Conservation (phyloP, 768 basidiomycete species). For the Mycena albidolilacea region DNA sequence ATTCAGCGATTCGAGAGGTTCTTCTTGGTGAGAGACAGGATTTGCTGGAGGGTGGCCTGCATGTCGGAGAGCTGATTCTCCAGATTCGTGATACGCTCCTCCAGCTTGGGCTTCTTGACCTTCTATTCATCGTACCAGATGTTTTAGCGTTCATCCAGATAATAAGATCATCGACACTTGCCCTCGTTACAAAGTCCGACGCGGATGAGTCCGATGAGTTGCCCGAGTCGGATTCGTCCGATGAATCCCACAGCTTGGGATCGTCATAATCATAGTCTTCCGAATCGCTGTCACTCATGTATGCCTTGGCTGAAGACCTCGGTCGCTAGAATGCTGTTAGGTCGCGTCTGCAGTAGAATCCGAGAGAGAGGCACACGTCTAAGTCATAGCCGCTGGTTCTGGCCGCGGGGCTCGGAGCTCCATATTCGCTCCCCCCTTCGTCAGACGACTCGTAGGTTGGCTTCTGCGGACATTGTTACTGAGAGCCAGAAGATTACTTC, state of each 20-base stretch:
- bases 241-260: slow-evolving; percentile 8
- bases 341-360: background rate
- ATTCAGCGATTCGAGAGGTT: slow-evolving; percentile 26
- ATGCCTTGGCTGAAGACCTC: slow-evolving; percentile 16
- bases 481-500: no score
- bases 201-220: slow-evolving; percentile 30
- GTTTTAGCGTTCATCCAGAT: background rate
- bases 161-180: background rate
- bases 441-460: background rate
- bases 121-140: slow-evolving; percentile 2
- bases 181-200: slow-evolving; percentile 23
- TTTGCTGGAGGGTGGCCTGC: slow-evolving; percentile 20
- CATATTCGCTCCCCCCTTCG: background rate
- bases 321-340: slow-evolving; percentile 13
- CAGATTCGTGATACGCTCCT: slow-evolving; percentile 16
- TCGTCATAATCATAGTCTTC: slow-evolving; percentile 15
- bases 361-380: background rate
- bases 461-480: no score
- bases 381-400: slow-evolving; percentile 2
- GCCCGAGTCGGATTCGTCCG: slow-evolving; percentile 19
- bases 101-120: slow-evolving; percentile 20
- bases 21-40: slow-evolving; percentile 24
- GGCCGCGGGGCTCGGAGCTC: background rate
- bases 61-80: slow-evolving; percentile 12
- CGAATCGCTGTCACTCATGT: background rate